Base-by-base conservation (phyloP, 2,329 filamentous ascomycete species). In the Mollisiaceae sp. region DNA sequence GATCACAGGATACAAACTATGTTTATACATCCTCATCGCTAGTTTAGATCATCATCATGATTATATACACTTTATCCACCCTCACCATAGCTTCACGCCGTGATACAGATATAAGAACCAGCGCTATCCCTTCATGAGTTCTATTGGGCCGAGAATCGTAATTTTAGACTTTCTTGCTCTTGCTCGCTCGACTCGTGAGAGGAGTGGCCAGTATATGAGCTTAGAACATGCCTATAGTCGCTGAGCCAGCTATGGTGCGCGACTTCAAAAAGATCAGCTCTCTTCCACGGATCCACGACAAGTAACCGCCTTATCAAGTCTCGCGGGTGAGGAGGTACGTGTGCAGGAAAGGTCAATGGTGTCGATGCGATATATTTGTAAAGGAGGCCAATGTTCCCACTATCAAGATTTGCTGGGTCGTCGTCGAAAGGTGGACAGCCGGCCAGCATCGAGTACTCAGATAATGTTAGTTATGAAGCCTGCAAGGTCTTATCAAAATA, bases 291-390 rank as follows among this genome's bases (percentile, higher is more conserved):
- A 77, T 97, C 95, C 4, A 95, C 94, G 0, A 99, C 95, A 52
- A 99, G 85, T 66, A 99, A 99, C 60, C 95, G 89, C 66, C 95
- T 89, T 56, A 99, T 83, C 0, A 99, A 85, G 78, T 99, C 95
- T 73, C 95, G 87, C 24, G 95, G 94, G 78, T 99, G 95, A 11
- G 95, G 95, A 8, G 95, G 97, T 72, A 99, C 95, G 77, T 98
- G 98, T 88, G 99, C 95, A 67, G 95, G 95, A 78, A 99, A 99
- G 3, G 94, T 98, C 47, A 99, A 86, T 39, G 94, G 94, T 0
- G 95, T 99, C 63, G 93, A 96, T 65, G 97, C 94, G 73, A 99
- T 99, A 80, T 99, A 99, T 81, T 98, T 98, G 85, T 99, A 99
- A 32, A 99, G 84, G 14, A 99, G 85, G 77, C 98, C 99, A 82